Evolutionary conservation across 495 filamentous ascomycete species (phyloP), one percentile per base, ranked within the genome.

Genomic region (Penicillium coprophilum): DNA sequence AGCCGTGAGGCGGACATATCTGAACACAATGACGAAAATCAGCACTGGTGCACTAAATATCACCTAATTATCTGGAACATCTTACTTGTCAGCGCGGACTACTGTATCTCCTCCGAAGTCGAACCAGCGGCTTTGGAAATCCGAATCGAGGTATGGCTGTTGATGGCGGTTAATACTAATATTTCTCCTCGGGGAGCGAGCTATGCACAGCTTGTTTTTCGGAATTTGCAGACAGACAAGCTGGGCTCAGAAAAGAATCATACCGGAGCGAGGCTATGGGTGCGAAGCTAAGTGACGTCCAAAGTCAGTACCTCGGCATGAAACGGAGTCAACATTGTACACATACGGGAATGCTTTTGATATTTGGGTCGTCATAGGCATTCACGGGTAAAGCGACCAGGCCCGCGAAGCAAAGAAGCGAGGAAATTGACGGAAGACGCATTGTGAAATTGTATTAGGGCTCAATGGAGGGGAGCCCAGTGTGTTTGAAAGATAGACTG

Each of bases 51-150:
- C 5, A 5, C 12, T 2, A 28, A 11, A 47, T 21, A 36, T 1
- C 12, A 7, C n/a, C 19, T 27, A 10, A 4, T 12, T 15, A 28
- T n/a, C 6, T 23, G 11, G 44, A 6, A 15, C n/a, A 44, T 40
- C 9, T 57, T 85, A 97, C 87, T 91, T 85, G 72, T 99, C 95
- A 59, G 92, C 89, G 46, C 95, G 87, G 67, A 97, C 80, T 61
- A 99, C 84, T 6, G 94, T 95, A 71, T 96, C 90, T 65, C 92
- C 94, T 67, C 95, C 95, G 83, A 96, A 99, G 77, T 99, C 95
- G 72, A 90, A 99, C 91, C 94, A 99, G 75, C 95, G 88, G 78
- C 89, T 96, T 81, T 96, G 90, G 86, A 97, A 92, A 72, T 99
- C 95, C 55, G 91, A 91, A 75, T 97, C 94, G 46, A 99, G 82